Conservation (phyloP, 495 filamentous ascomycete genomes). For the Bryoglossum gracile region DNA sequence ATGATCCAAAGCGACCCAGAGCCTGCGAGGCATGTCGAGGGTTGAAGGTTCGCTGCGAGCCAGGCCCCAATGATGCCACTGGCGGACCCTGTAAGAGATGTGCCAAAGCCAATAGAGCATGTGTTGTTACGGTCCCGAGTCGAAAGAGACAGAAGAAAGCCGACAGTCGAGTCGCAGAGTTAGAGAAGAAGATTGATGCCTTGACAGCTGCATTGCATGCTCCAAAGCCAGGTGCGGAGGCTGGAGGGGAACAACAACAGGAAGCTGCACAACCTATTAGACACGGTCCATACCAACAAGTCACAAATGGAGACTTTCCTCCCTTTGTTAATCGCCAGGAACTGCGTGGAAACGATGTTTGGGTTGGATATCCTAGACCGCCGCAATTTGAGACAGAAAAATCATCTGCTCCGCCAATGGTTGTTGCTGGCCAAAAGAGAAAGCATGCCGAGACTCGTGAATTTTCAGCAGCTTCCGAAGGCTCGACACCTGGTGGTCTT, state of each 20-base stretch:
- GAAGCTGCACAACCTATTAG: not conserved
- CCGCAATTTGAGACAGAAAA: conserved; percentile 17
- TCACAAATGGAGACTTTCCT: conserved; percentile 22
- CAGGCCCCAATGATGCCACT: conserved; percentile 53
- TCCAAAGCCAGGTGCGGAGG: conserved; percentile 28
- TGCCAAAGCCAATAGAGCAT: conserved; percentile 70
- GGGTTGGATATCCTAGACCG: conserved; percentile 12
- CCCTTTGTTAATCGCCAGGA: not conserved
- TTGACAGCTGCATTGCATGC: conserved; percentile 71
- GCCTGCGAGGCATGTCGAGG: conserved; percentile 89
- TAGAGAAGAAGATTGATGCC: conserved; percentile 89
- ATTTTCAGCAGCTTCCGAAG: conserved; percentile 3
- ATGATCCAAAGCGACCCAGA: conserved; percentile 49
- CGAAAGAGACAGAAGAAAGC: conserved; percentile 91
- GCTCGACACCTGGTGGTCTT: not conserved
- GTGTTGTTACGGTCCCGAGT: conserved; percentile 74
- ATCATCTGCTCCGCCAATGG: conserved; percentile 27
- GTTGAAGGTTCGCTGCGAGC: conserved; percentile 86
- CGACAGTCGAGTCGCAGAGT: conserved; percentile 81
- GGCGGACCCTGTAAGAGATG: conserved; percentile 75
- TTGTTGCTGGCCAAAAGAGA: conserved; percentile 41
- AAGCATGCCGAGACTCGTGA: conserved; percentile 28
- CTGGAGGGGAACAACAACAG: conserved; percentile 2
- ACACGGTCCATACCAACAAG: conserved; percentile 23
- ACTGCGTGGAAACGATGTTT: conserved; percentile 12